These are phyloP conservation scores for Colletotrichum echinochloae DNA, from an alignment of 2,329 filamentous ascomycete species.

Conservation along the genomic window DNA sequence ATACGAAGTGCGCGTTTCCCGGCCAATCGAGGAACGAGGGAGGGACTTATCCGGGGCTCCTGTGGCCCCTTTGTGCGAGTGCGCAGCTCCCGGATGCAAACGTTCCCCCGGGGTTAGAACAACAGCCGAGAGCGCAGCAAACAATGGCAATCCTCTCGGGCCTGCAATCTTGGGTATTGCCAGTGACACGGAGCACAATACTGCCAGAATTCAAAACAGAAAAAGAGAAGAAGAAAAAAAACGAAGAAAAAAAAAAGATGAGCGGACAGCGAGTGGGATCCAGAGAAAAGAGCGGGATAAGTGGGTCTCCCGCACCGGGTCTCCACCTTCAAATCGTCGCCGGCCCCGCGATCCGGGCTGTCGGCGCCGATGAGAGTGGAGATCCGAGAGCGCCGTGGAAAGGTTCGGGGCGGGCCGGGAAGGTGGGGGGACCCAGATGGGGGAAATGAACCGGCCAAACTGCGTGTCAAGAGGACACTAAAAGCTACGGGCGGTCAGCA, in stretches of 20 bases:
- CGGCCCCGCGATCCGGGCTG: background rate
- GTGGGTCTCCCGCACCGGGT: background rate
- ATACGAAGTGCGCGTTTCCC: background rate
- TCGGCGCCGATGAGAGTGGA: background rate
- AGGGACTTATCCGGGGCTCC: background rate
- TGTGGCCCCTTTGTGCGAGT: background rate
- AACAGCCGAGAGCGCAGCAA: background rate
- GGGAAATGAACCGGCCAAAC: background rate
- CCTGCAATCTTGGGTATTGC: background rate
- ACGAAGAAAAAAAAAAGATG: too few relatives aligned
- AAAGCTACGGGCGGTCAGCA: slow-evolving; percentile 5
- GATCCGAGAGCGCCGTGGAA: background rate
- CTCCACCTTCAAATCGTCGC: background rate
- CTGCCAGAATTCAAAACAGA: too few relatives aligned
- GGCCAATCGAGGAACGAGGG: background rate
- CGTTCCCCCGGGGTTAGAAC: background rate
- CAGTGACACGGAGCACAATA: background rate
- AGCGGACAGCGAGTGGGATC: background rate
- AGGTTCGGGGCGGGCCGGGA: too few relatives aligned
- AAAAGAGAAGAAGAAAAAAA: too few relatives aligned
- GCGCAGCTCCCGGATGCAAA: background rate
- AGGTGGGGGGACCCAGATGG: background rate
- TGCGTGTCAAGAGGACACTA: slow-evolving; percentile 6
- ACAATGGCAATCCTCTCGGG: background rate
- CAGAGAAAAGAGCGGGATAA: background rate